These are phyloP conservation scores for Tardiomyces digboiensis DNA, from an alignment of 1,139 yeast species.

Conservation along the genomic window DNA sequence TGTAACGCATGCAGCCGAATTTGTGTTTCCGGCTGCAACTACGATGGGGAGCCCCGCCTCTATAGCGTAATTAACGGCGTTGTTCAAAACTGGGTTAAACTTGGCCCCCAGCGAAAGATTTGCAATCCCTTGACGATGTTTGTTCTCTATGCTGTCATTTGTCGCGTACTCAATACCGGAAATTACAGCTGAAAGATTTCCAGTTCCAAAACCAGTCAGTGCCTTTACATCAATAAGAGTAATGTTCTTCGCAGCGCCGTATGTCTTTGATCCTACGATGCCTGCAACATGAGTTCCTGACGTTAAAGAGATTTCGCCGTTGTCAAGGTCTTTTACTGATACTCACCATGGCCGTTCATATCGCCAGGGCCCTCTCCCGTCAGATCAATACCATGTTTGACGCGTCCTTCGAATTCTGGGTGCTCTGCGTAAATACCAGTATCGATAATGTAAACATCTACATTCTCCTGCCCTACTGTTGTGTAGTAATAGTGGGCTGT, in stretches of 20 bases:
- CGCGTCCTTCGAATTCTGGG: conserved; percentile 85
- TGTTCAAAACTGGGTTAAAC: conserved; percentile 54
- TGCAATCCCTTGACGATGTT: conserved; percentile 70
- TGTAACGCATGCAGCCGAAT: conserved; percentile 65
- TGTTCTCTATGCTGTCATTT: conserved; percentile 39
- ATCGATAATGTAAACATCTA: conserved; percentile 76
- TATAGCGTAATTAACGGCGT: conserved; percentile 67
- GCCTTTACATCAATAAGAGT: conserved; percentile 67
- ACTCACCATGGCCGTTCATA: conserved; percentile 49
- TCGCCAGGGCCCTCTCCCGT: conserved; percentile 60
- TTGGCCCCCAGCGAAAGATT: conserved; percentile 75
- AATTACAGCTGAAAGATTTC: conserved; percentile 51
- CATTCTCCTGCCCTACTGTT: conserved; percentile 35
- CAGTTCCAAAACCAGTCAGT: conserved; percentile 54
- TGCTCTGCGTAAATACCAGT: conserved; percentile 84
- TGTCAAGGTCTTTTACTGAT: too few relatives aligned
- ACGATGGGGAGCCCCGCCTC: conserved; percentile 67
- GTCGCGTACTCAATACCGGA: conserved; percentile 75
- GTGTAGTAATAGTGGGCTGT: conserved; percentile 26
- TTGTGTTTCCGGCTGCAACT: conserved; percentile 86
- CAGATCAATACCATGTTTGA: conserved; percentile 77
- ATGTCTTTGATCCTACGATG: conserved; percentile 62
- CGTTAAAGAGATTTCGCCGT: too few relatives aligned
- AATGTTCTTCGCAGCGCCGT: conserved; percentile 70
- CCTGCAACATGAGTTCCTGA: conserved; percentile 92